Percentiles rank a stretch among this genome's conserved stretches.
Evolutionary conservation across 2,329 filamentous ascomycete genomes (phyloP).

Genomic region (Ascochyta rabiei): DNA sequence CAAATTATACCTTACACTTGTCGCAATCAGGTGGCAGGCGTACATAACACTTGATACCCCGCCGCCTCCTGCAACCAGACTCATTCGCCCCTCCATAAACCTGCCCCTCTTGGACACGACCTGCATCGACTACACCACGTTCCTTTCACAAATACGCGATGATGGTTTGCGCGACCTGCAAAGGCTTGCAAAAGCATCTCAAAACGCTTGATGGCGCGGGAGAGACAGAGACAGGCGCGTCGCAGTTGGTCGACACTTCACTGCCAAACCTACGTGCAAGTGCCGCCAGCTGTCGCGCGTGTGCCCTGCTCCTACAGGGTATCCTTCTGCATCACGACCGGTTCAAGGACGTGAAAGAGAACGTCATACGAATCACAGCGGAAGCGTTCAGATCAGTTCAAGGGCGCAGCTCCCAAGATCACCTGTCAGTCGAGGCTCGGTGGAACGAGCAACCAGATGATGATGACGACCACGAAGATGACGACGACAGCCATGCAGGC

Average conservation of each 20-base stretch:
- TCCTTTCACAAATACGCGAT: constrained; percentile 2
- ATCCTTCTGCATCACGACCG: constrained; percentile 41
- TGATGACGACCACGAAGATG: constrained; percentile 22
- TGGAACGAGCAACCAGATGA: constrained; percentile 32
- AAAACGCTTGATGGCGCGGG: constrained; percentile 22
- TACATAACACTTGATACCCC: constrained; percentile 15
- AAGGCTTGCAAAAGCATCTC: constrained; percentile 42
- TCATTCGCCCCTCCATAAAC: constrained; percentile 4
- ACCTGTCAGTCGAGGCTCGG: constrained; percentile 44
- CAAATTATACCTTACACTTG: constrained; percentile 6
- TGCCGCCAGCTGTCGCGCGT: constrained; percentile 39
- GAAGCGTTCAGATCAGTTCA: constrained; percentile 30
- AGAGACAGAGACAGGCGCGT: constrained; percentile 21
- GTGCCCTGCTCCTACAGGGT: constrained; percentile 42
- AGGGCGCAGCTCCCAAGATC: constrained; percentile 31
- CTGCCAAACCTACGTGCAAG: constrained; percentile 39
- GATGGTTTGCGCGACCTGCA: constrained; percentile 37
- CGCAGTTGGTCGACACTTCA: constrained; percentile 38
- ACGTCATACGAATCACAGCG: constrained; percentile 34
- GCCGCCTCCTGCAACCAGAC: constrained; percentile 11
- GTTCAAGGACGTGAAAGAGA: constrained; percentile 34
- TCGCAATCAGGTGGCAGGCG: constrained; percentile 8
- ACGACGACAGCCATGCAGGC: constrained; percentile 29
- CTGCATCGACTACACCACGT: not conserved
- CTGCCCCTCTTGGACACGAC: not conserved